A percentile compares a stretch with the other conserved stretches of the same genome.
Conservation (phyloP, 2,329 filamentous ascomycete species). For the Gnomoniopsis sp. region DNA sequence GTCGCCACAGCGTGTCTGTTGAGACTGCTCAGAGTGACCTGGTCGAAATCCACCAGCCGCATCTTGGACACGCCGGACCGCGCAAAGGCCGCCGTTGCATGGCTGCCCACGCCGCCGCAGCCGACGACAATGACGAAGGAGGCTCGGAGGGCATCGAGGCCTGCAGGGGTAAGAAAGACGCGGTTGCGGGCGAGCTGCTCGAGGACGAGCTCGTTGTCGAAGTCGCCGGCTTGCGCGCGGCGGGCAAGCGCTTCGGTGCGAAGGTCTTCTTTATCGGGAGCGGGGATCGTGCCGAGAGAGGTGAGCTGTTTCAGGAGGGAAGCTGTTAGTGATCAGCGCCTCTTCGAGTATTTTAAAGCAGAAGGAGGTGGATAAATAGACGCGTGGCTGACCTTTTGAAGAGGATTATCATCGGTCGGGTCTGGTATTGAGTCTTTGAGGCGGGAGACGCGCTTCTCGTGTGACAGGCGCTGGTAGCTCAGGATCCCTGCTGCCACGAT, state of each 20-base stretch:
- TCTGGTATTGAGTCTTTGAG: constrained; percentile 60
- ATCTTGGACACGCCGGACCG: constrained; percentile 87
- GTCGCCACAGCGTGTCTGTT: constrained; percentile 97
- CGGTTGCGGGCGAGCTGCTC: constrained; percentile 93
- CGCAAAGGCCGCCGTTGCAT: constrained; percentile 80
- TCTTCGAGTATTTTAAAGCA: not conserved
- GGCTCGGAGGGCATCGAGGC: constrained; percentile 72
- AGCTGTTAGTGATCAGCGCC: constrained; percentile 19
- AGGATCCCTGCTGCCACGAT: constrained; percentile 59
- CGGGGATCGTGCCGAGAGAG: constrained; percentile 49
- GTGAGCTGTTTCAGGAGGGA: constrained; percentile 46
- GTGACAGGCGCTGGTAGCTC: constrained; percentile 58
- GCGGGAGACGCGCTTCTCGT: constrained; percentile 50
- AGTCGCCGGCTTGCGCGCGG: constrained; percentile 60
- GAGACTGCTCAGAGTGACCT: constrained; percentile 89
- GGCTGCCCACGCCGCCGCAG: constrained; percentile 91
- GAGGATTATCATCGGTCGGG: constrained; percentile 28
- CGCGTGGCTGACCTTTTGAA: constrained; percentile 32
- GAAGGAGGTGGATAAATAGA: not conserved
- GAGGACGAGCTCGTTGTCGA: constrained; percentile 77
- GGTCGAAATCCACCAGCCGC: constrained; percentile 92
- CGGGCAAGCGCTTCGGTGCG: constrained; percentile 56
- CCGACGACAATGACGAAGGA: constrained; percentile 89
- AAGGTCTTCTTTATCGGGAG: constrained; percentile 57
- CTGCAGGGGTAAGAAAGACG: constrained; percentile 82